A percentile compares a stretch with the other conserved stretches of the same genome.
phyloP scores from a whole-genome alignment of 768 basidiomycete species.

The Sarcodon aspratus region DNA sequence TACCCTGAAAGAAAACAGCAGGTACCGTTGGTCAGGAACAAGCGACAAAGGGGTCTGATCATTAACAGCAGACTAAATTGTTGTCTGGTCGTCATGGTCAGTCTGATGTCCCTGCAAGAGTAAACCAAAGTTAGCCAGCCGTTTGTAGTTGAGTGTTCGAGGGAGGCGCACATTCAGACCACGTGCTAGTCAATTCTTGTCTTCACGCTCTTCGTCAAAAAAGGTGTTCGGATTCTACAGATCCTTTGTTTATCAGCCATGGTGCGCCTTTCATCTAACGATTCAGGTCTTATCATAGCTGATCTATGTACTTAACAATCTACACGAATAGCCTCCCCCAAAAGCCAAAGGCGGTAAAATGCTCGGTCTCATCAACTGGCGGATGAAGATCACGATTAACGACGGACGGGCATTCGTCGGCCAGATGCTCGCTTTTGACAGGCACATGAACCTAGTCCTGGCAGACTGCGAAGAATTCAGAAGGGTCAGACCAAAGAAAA shows the following conservation, averaged over 20 bases:
- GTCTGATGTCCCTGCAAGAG: too few species aligned
- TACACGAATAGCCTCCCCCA: conserved; percentile 64
- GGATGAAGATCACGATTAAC: conserved; percentile 93
- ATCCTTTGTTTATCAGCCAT: conserved; percentile 5
- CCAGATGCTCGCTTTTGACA: conserved; percentile 99
- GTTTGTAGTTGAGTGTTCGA: too few species aligned
- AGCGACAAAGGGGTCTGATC: too few species aligned
- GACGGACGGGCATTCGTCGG: conserved; percentile 93
- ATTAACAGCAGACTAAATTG: too few species aligned
- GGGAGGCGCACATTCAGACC: too few species aligned
- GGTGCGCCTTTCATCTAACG: conserved; percentile 4
- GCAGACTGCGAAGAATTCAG: conserved; percentile 98
- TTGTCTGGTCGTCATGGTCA: too few species aligned
- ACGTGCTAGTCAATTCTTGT: too few species aligned
- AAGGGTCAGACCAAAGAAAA: conserved; percentile 86
- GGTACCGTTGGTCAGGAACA: too few species aligned
- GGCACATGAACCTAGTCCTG: conserved; percentile 98
- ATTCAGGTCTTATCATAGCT: background rate
- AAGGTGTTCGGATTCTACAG: too few species aligned
- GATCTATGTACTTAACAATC: background rate
- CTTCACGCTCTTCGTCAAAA: too few species aligned
- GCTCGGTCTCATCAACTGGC: conserved; percentile 95
- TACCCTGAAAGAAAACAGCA: too few species aligned
- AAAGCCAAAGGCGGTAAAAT: conserved; percentile 99
- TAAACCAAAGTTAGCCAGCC: too few species aligned